Base-by-base conservation (phyloP, 495 filamentous ascomycete genomes). In the Neurospora hispaniola region DNA sequence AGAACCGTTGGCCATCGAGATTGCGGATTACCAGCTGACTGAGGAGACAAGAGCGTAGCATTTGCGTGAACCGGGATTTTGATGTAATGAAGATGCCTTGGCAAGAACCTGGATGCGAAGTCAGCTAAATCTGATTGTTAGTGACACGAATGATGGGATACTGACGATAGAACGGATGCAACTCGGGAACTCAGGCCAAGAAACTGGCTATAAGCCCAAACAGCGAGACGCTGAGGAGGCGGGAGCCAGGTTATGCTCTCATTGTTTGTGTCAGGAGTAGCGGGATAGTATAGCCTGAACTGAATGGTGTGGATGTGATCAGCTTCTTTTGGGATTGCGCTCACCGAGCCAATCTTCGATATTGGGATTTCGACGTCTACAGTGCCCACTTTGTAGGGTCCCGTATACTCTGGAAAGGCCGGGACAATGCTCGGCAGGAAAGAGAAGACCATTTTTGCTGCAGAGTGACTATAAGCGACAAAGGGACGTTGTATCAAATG, bases 251-350 rank as follows among this genome's bases (percentile, higher is more conserved):
- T 84, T 20, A 92, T 84, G 39, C 77, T 77, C 69, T 77, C 81
- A 70, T 80, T 81, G 54, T 78, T 76, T 18, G 83, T 78, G 18
- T 82, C 81, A 6, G 83, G 79, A 62, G 82, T 79, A 42, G 88
- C 88, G 4, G 92, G 92, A 77, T 95, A 94, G 83, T 91, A 95
- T 42, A 93, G 84, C 31, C 92, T 85, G 80, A 92, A 94, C 69
- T 89, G 89, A 48, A 94, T 81, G 7, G 92, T 95, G 16, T 87
- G 79, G 41, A 91, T 83, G 11, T 80, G 78, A 38, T 83, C 78
- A 2, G 83, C 80, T 23, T 80, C 81, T 4, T 88, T 83, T 5
- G 89, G 89, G 2, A 84, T 76, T 9, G 80, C 82, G 39, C 81
- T 82, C 0, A 87, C 85, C 0, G 85, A 82, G 4, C 84, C 80